Evolutionary conservation across 148 eudicot genomes (phyloP).

Genomic region (Rhododendron molle): DNA sequence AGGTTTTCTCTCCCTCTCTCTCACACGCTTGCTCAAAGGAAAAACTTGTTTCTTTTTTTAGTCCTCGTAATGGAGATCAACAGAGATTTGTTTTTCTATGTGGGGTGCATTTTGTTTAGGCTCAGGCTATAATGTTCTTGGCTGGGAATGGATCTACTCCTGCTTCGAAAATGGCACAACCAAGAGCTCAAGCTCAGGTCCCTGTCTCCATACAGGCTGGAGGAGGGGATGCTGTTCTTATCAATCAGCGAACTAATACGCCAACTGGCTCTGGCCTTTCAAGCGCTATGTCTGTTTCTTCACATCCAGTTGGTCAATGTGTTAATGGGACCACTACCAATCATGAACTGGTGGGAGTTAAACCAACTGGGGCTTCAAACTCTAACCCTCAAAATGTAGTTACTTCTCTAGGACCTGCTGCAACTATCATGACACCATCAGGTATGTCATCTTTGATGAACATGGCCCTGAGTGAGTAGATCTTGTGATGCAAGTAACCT

Average conservation of each 20-base stretch:
- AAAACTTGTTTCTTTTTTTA: neutral
- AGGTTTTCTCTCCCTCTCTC: conserved; percentile 31
- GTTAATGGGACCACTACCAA: conserved; percentile 16
- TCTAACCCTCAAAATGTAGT: conserved; percentile 17
- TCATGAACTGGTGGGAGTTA: conserved; percentile 24
- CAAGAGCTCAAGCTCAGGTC: conserved; percentile 30
- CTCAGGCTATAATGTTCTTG: conserved; percentile 65
- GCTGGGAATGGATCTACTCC: conserved; percentile 40
- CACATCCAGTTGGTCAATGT: neutral
- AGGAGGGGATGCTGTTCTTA: conserved; percentile 20
- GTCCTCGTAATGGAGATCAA: neutral
- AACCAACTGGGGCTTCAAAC: conserved; percentile 18
- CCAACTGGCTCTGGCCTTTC: conserved; percentile 29
- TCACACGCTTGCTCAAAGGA: neutral
- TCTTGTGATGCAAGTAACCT: neutral
- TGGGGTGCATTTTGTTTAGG: conserved; percentile 26
- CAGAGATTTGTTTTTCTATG: neutral
- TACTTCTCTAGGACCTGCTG: conserved; percentile 31
- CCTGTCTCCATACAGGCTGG: conserved; percentile 19
- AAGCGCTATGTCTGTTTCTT: conserved; percentile 32
- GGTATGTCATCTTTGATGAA: conserved; percentile 24
- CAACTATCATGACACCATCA: conserved; percentile 37
- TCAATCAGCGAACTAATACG: conserved; percentile 17
- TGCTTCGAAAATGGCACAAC: conserved; percentile 18
- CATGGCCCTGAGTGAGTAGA: neutral